Conservation (phyloP, 352 stramenopile genomes). For the Discostella stelligera region DNA sequence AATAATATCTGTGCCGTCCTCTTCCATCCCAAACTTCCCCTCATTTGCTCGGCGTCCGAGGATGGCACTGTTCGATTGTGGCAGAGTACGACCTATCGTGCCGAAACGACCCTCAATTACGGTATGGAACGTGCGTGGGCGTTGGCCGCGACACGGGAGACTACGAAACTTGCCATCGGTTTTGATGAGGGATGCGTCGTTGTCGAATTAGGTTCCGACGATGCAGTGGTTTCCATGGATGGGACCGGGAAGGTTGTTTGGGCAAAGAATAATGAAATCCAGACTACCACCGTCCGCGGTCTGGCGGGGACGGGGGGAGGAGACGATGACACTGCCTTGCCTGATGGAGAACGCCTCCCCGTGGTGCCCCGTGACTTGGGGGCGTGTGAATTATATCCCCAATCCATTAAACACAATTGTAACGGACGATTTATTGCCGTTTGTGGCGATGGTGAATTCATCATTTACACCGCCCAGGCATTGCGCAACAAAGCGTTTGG, state of each 20-base stretch:
- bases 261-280: conserved; percentile 97
- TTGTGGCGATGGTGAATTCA: conserved; percentile 99
- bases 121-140: conserved; percentile 98
- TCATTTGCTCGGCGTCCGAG: conserved; percentile 97
- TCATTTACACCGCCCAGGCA: conserved; percentile 99
- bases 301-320: conserved; percentile 44
- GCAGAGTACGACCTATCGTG: conserved; percentile 91
- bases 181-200: conserved; percentile 96
- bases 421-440: conserved; percentile 98
- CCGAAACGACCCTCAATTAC: conserved; percentile 99
- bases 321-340: conserved; percentile 84
- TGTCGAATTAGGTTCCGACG: conserved; percentile 96
- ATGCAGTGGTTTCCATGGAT: conserved; percentile 97
- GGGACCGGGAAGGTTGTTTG: conserved; percentile 96
- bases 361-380: conserved; percentile 90
- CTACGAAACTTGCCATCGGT: conserved; percentile 92
- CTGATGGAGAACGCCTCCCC: conserved; percentile 76
- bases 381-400: conserved; percentile 96
- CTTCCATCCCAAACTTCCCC: conserved; percentile 97
- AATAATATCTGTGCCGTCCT: conserved; percentile 97
- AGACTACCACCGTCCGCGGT: conserved; percentile 91
- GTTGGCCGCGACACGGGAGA: conserved; percentile 84
- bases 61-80: conserved; percentile 89
- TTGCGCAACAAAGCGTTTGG: conserved; percentile 95
- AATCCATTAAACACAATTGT: conserved; percentile 97